Evolutionary conservation across 2,329 filamentous ascomycete genomes (phyloP).

Genomic region (Lachnellula cervina): DNA sequence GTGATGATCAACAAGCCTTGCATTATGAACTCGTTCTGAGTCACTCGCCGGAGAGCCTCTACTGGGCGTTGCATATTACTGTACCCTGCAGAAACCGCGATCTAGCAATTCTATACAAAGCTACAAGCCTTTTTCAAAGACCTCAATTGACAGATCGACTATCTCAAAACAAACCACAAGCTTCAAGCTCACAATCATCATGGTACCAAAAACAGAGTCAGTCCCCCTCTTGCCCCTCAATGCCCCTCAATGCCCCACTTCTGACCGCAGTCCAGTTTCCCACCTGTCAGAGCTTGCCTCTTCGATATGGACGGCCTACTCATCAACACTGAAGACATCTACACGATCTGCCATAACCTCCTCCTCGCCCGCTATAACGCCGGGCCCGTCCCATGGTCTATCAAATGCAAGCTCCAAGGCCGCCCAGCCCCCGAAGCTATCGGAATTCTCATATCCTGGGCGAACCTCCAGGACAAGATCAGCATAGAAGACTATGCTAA

Average conservation of each 20-base stretch:
- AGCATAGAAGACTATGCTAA: conserved; percentile 58
- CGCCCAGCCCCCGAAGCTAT: conserved; percentile 37
- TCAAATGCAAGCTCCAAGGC: conserved; percentile 74
- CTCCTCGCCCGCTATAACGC: conserved; percentile 71
- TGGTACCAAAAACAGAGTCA: conserved; percentile 20
- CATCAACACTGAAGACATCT: conserved; percentile 86
- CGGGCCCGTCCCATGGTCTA: conserved; percentile 74
- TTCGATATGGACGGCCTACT: conserved; percentile 99
- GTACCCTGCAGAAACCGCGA: neutral
- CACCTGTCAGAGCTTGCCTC: conserved; percentile 80
- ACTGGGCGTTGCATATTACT: neutral
- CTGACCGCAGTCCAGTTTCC: conserved; percentile 49
- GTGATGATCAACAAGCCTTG: too few species aligned
- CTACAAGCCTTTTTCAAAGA: neutral
- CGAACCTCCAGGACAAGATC: conserved; percentile 64
- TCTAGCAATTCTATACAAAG: too few species aligned
- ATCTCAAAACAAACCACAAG: neutral
- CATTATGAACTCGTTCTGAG: neutral
- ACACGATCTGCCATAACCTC: conserved; percentile 77
- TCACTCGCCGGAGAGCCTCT: neutral
- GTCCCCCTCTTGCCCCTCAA: neutral
- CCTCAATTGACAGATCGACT: neutral
- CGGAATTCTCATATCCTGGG: conserved; percentile 71
- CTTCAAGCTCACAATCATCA: conserved; percentile 1
- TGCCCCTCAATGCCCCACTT: neutral